A percentile compares a stretch with the other conserved stretches of the same genome.
Evolutionary conservation across 73 alveolate species (phyloP).

Genomic region (Blepharisma stoltei): DNA sequence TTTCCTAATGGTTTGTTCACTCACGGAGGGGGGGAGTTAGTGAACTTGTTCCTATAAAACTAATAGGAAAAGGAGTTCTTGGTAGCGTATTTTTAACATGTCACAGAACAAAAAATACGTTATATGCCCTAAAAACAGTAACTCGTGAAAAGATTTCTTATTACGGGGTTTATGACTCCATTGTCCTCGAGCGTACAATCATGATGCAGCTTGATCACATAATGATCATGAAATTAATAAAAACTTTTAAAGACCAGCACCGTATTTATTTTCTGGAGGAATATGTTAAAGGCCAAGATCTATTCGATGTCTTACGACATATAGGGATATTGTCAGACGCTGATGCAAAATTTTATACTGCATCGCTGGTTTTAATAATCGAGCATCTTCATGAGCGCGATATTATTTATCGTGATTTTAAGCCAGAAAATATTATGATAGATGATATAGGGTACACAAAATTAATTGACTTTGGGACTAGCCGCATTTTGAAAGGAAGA

Average conservation of each 20-base stretch:
- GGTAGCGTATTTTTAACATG: slow-evolving; percentile 31
- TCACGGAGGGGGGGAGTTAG: no score
- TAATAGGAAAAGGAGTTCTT: slow-evolving; percentile 51
- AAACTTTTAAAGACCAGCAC: slow-evolving; percentile 35
- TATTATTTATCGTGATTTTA: slow-evolving; percentile 47
- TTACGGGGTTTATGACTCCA: slow-evolving; percentile 26
- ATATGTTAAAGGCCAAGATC: slow-evolving; percentile 51
- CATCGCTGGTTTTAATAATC: slow-evolving; percentile 35
- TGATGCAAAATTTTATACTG: slow-evolving; percentile 45
- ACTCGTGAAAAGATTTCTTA: slow-evolving; percentile 33
- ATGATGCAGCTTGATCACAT: slow-evolving; percentile 41
- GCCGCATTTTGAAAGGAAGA: slow-evolving; percentile 42
- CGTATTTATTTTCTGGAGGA: slow-evolving; percentile 40
- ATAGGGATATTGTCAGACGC: slow-evolving; percentile 42
- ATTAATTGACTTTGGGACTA: slow-evolving; percentile 58
- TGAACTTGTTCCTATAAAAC: slow-evolving; percentile 44
- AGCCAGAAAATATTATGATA: slow-evolving; percentile 56
- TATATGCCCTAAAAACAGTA: slow-evolving; percentile 44
- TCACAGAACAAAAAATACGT: slow-evolving; percentile 39
- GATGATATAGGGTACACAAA: slow-evolving; percentile 48
- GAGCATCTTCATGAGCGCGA: slow-evolving; percentile 49
- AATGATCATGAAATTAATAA: slow-evolving; percentile 40
- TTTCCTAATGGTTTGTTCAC: no score
- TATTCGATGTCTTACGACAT: slow-evolving; percentile 49
- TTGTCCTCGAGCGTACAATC: slow-evolving; percentile 39